Base-by-base conservation (phyloP, 345 rosid species). In the Corchorus olitorius region DNA sequence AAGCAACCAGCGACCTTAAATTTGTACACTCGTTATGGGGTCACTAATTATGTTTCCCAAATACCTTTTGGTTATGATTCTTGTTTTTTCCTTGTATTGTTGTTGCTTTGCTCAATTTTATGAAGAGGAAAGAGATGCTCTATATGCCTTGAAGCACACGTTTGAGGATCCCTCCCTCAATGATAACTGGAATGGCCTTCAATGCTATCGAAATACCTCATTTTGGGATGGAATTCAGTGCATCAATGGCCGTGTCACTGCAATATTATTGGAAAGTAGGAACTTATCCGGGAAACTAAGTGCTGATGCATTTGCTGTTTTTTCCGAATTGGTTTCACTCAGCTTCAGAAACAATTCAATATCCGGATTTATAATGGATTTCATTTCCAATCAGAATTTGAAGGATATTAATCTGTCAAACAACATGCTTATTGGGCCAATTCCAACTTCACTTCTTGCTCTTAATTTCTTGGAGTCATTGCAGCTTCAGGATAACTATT, bases 181-280 rank as follows among this genome's bases (percentile, higher is more conserved):
- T 27, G 13, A 13, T n/a, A 84, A 87, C 74, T 89, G 93, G 91
- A 81, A 70, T 16, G 87, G 89, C 53, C 68, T 81, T 54, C 88
- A 54, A 0, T 89, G 87, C 81, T 76, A 75, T 35, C 5, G 17
- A 6, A 39, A 75, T 8, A 45, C 27, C 83, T 27, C 88, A 2
- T 69, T 16, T 49, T 87, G 88, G 90, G 64, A 73, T n/a, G 92
- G 90, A 15, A 70, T 86, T 41, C 70, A 52, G 48, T 84, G 90
- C 55, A 15, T 14, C 12, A 72, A 76, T 20, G 81, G 85, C 15
- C 82, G 43, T 17, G 86, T 89, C 41, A 80, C 79, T 0, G 84
- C 59, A 43, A 79, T 87, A 43, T 58, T 16, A 11, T 72, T 89
- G 73, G 81, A 83, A 76, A 59, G 78, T 16, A 74, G 78, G 83